Conservation (phyloP, 441 rosid genomes). For the Gossypium trilobum region DNA sequence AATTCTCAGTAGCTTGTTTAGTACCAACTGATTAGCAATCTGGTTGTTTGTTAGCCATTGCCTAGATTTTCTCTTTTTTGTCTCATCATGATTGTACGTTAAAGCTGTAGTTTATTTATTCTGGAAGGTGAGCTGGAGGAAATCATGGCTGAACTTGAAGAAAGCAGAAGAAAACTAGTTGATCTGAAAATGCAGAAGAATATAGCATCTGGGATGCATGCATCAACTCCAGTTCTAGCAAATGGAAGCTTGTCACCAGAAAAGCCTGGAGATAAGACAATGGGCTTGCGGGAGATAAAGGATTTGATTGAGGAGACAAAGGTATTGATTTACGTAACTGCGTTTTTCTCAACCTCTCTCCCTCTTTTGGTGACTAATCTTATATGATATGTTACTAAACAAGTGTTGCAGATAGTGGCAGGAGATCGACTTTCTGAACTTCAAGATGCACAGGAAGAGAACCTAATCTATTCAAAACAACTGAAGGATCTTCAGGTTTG, state of each 20-base stretch:
- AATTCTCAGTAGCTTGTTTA: neutral
- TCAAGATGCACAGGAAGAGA: conserved; percentile 61
- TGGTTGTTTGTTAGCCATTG: neutral
- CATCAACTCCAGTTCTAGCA: conserved; percentile 39
- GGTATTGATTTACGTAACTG: conserved; percentile 35
- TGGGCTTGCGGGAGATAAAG: conserved; percentile 59
- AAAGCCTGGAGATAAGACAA: conserved; percentile 59
- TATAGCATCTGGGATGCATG: conserved; percentile 49
- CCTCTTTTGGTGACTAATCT: conserved; percentile 14
- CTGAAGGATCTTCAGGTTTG: conserved; percentile 67
- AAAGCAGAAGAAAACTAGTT: conserved; percentile 78
- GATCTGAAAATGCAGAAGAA: conserved; percentile 78
- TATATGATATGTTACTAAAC: conserved; percentile 23
- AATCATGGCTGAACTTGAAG: conserved; percentile 78
- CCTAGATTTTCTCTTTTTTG: neutral
- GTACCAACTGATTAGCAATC: neutral
- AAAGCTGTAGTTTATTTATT: conserved; percentile 20
- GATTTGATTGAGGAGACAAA: conserved; percentile 69
- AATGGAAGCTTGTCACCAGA: conserved; percentile 77
- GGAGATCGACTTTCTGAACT: conserved; percentile 79
- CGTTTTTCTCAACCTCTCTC: conserved; percentile 6
- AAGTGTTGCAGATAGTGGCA: conserved; percentile 55
- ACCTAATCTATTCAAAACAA: conserved; percentile 55
- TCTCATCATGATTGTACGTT: conserved; percentile 19
- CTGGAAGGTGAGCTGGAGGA: conserved; percentile 79